phyloP scores from a whole-genome alignment of 352 stramenopile genomes.

The Elongisporangium anandrum region DNA sequence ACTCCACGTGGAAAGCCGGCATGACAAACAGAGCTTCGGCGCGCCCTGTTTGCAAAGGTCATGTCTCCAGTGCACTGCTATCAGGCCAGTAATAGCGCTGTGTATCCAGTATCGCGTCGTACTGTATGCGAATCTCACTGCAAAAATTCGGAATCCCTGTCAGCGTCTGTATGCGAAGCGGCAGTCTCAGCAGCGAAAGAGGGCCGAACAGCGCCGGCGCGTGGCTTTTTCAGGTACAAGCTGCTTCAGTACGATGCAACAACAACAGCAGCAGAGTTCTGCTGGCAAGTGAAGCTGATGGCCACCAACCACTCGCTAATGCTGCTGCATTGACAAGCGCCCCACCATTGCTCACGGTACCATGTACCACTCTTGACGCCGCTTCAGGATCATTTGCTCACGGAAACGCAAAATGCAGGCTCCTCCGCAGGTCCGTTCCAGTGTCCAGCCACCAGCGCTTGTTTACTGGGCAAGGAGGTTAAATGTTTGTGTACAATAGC shows the following conservation, averaged over 20 bases:
- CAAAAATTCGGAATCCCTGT: not conserved
- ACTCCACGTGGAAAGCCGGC: not conserved
- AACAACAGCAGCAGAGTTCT: not conserved
- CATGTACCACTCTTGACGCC: not conserved
- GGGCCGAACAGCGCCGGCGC: not conserved
- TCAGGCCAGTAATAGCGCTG: not conserved
- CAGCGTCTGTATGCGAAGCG: not conserved
- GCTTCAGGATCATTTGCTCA: not conserved
- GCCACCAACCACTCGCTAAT: not conserved
- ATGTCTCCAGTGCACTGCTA: not conserved
- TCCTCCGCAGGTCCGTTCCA: conserved; percentile 1
- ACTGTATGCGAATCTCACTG: not conserved
- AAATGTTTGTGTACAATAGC: not conserved
- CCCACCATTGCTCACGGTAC: not conserved
- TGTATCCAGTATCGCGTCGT: not conserved
- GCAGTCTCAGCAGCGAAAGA: not conserved
- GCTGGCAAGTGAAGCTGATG: not conserved
- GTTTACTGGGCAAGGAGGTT: not conserved
- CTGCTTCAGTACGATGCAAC: not conserved
- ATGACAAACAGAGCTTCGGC: not conserved
- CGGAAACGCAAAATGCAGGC: not conserved
- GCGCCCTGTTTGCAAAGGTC: not conserved
- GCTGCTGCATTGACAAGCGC: not conserved
- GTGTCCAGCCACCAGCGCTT: not conserved
- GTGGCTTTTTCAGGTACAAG: not conserved